A percentile compares a stretch with the other conserved stretches of the same genome.
These are phyloP conservation scores for Ceratocystis colombiana DNA, from an alignment of 2,329 filamentous ascomycete genomes.

Conservation along the genomic window DNA sequence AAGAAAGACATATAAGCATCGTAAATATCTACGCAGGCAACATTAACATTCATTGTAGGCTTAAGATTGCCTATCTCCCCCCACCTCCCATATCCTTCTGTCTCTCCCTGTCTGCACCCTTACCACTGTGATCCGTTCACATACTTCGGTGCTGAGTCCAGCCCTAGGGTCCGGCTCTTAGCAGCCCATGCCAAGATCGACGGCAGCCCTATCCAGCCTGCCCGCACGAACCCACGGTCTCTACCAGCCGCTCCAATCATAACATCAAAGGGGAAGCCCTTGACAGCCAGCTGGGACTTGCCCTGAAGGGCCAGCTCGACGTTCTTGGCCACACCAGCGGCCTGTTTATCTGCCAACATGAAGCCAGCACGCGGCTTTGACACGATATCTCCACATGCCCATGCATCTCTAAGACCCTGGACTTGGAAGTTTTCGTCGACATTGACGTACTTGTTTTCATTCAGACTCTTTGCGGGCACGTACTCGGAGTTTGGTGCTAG, in stretches of 20 bases:
- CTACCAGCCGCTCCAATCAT: constrained; percentile 42
- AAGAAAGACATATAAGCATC: constrained; percentile 3
- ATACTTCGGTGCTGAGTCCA: constrained; percentile 39
- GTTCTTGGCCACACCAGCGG: constrained; percentile 45
- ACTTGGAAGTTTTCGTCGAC: constrained; percentile 45
- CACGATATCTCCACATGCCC: constrained; percentile 47
- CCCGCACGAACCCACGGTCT: constrained; percentile 41
- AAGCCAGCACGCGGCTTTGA: constrained; percentile 46
- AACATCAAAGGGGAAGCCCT: constrained; percentile 41
- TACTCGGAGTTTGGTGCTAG: constrained; percentile 46
- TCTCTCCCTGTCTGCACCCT: constrained; percentile 9
- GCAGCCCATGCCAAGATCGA: constrained; percentile 42
- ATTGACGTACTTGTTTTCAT: constrained; percentile 37
- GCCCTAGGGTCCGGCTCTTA: constrained; percentile 44
- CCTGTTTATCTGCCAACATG: constrained; percentile 50
- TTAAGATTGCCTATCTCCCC: not conserved
- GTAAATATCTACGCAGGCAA: not conserved
- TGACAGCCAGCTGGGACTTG: constrained; percentile 38
- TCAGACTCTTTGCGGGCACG: constrained; percentile 39
- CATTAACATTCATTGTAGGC: constrained; percentile 4
- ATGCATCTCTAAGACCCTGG: constrained; percentile 38
- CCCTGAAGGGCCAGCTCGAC: constrained; percentile 40
- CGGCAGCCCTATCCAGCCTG: constrained; percentile 41
- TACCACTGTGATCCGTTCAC: constrained; percentile 42
- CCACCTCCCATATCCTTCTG: not conserved